A percentile compares a stretch with the other conserved stretches of the same genome.
phyloP scores from a whole-genome alignment of 768 basidiomycete genomes.

The Kwoniella sp. region DNA sequence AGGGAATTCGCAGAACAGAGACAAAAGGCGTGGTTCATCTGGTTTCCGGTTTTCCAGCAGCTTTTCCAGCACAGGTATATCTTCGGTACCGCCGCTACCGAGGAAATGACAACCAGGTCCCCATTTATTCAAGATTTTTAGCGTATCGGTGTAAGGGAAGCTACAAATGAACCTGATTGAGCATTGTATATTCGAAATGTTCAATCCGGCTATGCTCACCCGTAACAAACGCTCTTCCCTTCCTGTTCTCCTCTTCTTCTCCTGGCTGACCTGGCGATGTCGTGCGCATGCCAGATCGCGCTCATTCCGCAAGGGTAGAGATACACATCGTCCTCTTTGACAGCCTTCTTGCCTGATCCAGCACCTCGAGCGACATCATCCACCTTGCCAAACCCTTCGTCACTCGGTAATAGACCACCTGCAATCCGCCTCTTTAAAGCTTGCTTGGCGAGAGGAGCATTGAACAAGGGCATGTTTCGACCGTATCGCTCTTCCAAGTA shows the following conservation, averaged over 20 bases:
- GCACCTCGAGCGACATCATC: constrained; percentile 48
- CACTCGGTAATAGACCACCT: constrained; percentile 70
- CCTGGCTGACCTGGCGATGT: constrained; percentile 62
- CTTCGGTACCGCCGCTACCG: constrained; percentile 73
- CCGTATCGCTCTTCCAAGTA: constrained; percentile 96
- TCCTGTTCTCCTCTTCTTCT: constrained; percentile 56
- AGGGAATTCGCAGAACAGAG: constrained; percentile 90
- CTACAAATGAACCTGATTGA: constrained; percentile 57
- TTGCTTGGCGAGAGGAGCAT: constrained; percentile 77
- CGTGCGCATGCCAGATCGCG: constrained; percentile 90
- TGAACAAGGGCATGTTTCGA: constrained; percentile 75
- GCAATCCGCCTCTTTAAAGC: constrained; percentile 87
- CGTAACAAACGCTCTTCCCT: constrained; percentile 89
- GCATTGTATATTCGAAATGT: not conserved
- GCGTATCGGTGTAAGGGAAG: constrained; percentile 92
- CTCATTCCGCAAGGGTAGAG: constrained; percentile 87
- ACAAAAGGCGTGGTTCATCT: constrained; percentile 66
- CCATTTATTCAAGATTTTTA: constrained; percentile 94
- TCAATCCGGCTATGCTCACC: constrained; percentile 61
- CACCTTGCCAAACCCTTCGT: constrained; percentile 58
- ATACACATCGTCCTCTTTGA: constrained; percentile 85
- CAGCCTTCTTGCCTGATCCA: constrained; percentile 56
- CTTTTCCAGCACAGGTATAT: constrained; percentile 71
- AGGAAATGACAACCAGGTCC: constrained; percentile 90
- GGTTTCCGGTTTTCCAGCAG: constrained; percentile 59